Evolutionary conservation across 805 yeast genomes (phyloP).

Genomic region (Jamesozyma lodderae): DNA sequence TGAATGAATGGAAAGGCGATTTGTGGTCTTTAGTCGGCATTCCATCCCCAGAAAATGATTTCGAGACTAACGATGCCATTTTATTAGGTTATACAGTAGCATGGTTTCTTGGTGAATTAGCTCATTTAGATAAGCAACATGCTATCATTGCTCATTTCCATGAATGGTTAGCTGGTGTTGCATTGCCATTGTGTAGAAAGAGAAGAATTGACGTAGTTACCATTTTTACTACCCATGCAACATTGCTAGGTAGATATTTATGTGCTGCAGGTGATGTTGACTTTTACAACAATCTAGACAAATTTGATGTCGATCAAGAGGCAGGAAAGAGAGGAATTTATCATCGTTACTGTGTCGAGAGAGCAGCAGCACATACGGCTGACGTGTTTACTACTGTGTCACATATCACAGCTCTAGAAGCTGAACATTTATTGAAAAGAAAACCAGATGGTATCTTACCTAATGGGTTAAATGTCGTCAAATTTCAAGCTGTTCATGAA

Average conservation of each 20-base stretch:
- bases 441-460: constrained; percentile 98
- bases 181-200: constrained; percentile 83
- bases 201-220: constrained; percentile 90
- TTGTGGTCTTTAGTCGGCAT: constrained; percentile 86
- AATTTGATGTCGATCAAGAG: constrained; percentile 92
- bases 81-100: constrained; percentile 88
- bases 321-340: constrained; percentile 97
- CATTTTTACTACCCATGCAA: constrained; percentile 95
- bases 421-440: constrained; percentile 85
- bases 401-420: constrained; percentile 92
- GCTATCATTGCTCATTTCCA: constrained; percentile 93
- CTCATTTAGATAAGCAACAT: constrained; percentile 70
- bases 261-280: constrained; percentile 97
- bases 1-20: constrained; percentile 92
- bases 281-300: constrained; percentile 81
- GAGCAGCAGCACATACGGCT: constrained; percentile 91
- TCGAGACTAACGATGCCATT: constrained; percentile 87
- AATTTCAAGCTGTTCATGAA: constrained; percentile 95
- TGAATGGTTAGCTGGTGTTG: constrained; percentile 98
- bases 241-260: constrained; percentile 84
- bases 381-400: constrained; percentile 97
- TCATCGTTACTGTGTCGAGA: constrained; percentile 92
- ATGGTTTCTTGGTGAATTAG: constrained; percentile 93
- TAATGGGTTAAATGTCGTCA: constrained; percentile 89
- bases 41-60: constrained; percentile 85